phyloP scores from a whole-genome alignment of 129 eudicot genomes.

The Pseudognaphalium luteoalbum region DNA sequence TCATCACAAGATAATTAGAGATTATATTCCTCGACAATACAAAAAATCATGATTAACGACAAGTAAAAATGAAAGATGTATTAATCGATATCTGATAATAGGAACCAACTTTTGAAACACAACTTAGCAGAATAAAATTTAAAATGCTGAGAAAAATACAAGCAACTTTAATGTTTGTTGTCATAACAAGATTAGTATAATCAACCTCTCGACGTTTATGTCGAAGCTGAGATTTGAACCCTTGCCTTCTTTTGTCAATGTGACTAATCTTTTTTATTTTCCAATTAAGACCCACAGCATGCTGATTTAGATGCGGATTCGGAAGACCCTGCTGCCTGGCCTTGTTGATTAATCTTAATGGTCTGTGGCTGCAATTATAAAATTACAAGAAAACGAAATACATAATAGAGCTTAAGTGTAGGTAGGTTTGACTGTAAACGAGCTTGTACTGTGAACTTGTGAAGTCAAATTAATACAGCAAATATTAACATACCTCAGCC shows the following conservation, averaged over 20 bases:
- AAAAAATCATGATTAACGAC: not conserved
- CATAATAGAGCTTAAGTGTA: not conserved
- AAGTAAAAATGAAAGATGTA: constrained; percentile 19
- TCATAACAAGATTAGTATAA: constrained; percentile 33
- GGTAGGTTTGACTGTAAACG: not conserved
- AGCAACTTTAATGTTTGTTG: constrained; percentile 33
- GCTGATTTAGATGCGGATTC: constrained; percentile 57
- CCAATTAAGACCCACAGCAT: constrained; percentile 64
- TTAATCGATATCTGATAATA: constrained; percentile 31
- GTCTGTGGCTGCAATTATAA: constrained; percentile 61
- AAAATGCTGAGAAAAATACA: constrained; percentile 38
- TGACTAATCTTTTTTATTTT: constrained; percentile 2
- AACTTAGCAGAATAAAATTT: constrained; percentile 31
- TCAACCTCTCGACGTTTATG: constrained; percentile 28
- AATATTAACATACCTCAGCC: constrained; percentile 61
- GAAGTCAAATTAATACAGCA: not conserved
- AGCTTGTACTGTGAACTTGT: not conserved
- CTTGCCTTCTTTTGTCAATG: constrained; percentile 28
- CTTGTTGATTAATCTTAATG: constrained; percentile 61
- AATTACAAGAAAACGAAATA: not conserved
- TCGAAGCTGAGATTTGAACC: constrained; percentile 19
- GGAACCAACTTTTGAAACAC: constrained; percentile 37
- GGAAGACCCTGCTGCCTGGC: constrained; percentile 54
- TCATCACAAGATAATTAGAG: not conserved
- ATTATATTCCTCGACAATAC: not conserved